Percentiles rank a stretch among this genome's conserved stretches.
Evolutionary conservation across 371 early-diverging fungal genomes (phyloP).

Genomic region (Batrachochytrium dendrobatidis): DNA sequence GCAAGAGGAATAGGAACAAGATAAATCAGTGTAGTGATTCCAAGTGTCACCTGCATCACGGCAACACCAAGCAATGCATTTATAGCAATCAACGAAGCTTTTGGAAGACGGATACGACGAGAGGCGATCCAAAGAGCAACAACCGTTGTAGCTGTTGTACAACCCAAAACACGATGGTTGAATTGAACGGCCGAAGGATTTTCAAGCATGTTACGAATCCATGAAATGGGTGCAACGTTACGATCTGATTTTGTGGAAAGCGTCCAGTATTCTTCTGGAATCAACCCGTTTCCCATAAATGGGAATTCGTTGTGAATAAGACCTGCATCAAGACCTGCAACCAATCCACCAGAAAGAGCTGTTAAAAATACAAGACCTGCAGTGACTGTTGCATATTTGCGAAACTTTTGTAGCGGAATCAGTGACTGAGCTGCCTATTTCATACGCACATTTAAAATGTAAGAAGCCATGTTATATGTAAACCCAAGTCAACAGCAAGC

Average conservation of each 20-base stretch:
- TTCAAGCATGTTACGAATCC: constrained; percentile 81
- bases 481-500: no score
- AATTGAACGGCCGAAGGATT: constrained; percentile 94
- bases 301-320: constrained; percentile 94
- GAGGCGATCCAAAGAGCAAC: constrained; percentile 66
- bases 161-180: constrained; percentile 84
- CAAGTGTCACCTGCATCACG: constrained; percentile 56
- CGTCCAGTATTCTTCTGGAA: constrained; percentile 40
- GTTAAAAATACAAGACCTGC: constrained; percentile 75
- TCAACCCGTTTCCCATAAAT: constrained; percentile 68
- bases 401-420: constrained; percentile 8
- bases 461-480: no score
- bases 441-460: neutral
- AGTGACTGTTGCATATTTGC: constrained; percentile 43
- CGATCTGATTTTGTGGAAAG: constrained; percentile 13
- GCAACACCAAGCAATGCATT: constrained; percentile 65
- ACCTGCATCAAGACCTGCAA: constrained; percentile 96
- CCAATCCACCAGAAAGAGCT: constrained; percentile 87
- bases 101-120: constrained; percentile 64
- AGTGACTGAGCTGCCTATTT: neutral
- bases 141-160: constrained; percentile 67
- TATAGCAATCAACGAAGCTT: constrained; percentile 55
- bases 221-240: constrained; percentile 24
- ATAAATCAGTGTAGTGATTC: constrained; percentile 85
- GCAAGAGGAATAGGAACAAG: constrained; percentile 90